These are phyloP conservation scores for Ampelomyces quisqualis DNA, from an alignment of 2,329 filamentous ascomycete species.

Conservation along the genomic window DNA sequence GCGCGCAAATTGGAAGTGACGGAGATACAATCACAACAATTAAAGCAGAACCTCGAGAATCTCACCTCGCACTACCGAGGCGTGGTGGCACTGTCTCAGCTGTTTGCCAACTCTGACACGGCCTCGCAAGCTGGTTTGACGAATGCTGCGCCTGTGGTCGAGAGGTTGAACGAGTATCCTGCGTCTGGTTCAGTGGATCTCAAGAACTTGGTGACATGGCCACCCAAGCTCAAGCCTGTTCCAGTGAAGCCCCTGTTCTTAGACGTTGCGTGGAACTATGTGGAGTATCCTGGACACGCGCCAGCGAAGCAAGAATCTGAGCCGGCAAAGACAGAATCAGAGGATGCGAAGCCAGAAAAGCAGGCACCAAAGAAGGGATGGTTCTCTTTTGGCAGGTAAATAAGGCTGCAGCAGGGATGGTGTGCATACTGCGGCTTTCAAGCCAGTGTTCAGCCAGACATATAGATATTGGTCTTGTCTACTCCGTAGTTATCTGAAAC, in stretches of 20 bases:
- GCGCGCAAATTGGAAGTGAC: constrained; percentile 71
- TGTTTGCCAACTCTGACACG: constrained; percentile 53
- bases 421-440: constrained; percentile 2
- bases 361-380: constrained; percentile 52
- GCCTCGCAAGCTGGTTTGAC: constrained; percentile 49
- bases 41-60: constrained; percentile 64
- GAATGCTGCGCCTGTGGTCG: constrained; percentile 64
- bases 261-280: constrained; percentile 97
- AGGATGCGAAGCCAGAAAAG: constrained; percentile 35
- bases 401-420: background rate
- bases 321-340: constrained; percentile 26
- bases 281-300: constrained; percentile 75
- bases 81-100: constrained; percentile 76
- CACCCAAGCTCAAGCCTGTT: constrained; percentile 77
- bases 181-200: constrained; percentile 66
- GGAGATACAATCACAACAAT: constrained; percentile 56
- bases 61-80: constrained; percentile 81
- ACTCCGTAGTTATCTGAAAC: constrained; percentile 8
- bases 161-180: constrained; percentile 75
- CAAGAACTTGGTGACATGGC: constrained; percentile 79
- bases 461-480: constrained; percentile 2
- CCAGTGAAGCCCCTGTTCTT: constrained; percentile 95
- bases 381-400: constrained; percentile 53
- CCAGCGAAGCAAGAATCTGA: constrained; percentile 34
- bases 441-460: constrained; percentile 6